Evolutionary conservation across 441 rosid genomes (phyloP), one percentile per base, ranked within the genome.

Genomic region (Hura crepitans): DNA sequence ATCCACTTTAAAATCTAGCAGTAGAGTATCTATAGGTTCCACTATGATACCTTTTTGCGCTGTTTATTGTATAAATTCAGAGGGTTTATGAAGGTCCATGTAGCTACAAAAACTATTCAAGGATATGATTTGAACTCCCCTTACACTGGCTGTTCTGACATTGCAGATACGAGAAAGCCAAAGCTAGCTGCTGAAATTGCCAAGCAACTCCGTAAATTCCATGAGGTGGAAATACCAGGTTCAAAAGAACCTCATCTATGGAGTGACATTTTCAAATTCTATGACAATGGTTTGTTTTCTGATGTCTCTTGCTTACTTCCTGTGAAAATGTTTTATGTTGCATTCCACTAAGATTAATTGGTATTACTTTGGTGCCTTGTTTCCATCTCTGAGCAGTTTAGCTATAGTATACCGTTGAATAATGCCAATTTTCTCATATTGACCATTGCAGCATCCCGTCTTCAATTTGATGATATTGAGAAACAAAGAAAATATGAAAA

Each of bases 191-290:
- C 93, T 50, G 87, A 88, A 83, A 91, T 95, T 71, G 96, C 99
- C 20, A 90, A 82, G 80, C 84, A 95, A 74, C 91, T 95, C 72
- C 83, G 58, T 37, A 86, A 69, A 78, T 95, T 92, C 82, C 98
- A 95, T 83, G 75, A 80, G 76, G 96, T 89, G 68, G 88, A 91
- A 69, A 84, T 95, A 73, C 96, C 99, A 18, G 96, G 98, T 39
- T 84, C 91, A 73, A 88, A 86, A 78, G 99, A 89, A 77, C 96
- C 99, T 79, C 97, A 92, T 74, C 82, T 92, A 25, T 95, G 97
- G 98, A 77, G 80, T 77, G 99, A 92, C 54, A 76, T 95, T 65
- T 83, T 85, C 77, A 92, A 85, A 86, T 92, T 95, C 76, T 92
- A 78, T 74, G 96, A 85, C 73, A 95, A 83, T 79, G 97, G 99